Evolutionary conservation across 2,329 filamentous ascomycete species (phyloP), one percentile per base, ranked within the genome.

Genomic region (Chaetomiaceae sp.): DNA sequence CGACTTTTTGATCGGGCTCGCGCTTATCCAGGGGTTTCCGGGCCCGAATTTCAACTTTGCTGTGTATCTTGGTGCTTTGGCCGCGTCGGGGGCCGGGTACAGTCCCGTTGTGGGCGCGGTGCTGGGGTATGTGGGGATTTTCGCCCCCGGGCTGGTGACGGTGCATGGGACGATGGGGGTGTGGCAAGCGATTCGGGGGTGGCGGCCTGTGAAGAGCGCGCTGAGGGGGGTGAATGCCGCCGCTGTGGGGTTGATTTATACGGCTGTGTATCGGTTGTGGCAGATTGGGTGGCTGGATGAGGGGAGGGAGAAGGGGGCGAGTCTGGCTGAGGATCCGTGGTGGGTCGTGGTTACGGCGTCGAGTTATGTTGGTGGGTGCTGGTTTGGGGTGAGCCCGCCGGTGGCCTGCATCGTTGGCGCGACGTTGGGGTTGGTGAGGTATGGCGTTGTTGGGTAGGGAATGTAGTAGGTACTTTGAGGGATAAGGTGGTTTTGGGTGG

Each of bases 1-100:
- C 5, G 83, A 89, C 62, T 89, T 89, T 62, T 71, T 89, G 0
- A 79, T 89, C 44, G 86, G 85, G 0, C 77, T 89, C 0, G 86
- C 85, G 7, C 74, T 89, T 45, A 83, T 82, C 16, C 85, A 89
- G 64, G 76, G 82, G 0, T 85, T 89, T 50, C 85, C 86, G 0
- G 60, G 62, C 2, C 62, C 62, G 0, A 64, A 64, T 44, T 63
- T 64, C 54, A 73, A 73, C 42, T 59, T 82, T 53, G 78, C 77
- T 0, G 78, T 83, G 0, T 83, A 74, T 50, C 67, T 84, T 0
- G 79, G 81, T 1, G 66, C 69, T 0, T 62, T 84, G 0, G 70
- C 77, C 0, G 68, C 78, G 0, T 64, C 65, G 1, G 67, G 68
- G 2, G 62, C 56, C 3, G 68, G 70, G 0, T 53, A 69, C 35